Conservation (phyloP, 1,284 basidiomycete species). For the Sporisorium scitamineum region DNA sequence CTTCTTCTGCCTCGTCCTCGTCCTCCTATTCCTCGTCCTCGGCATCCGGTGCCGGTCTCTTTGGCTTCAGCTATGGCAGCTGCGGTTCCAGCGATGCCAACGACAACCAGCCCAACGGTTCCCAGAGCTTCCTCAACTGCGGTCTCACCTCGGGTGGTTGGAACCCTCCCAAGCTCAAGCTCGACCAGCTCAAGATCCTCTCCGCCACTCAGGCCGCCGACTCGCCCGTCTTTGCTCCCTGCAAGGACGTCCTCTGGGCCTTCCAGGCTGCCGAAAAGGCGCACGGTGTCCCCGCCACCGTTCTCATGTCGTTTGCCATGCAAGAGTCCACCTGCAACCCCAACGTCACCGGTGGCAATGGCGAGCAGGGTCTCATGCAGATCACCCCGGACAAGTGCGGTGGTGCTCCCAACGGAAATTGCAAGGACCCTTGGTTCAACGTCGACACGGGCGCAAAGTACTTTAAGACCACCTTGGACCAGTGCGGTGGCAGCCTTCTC, state of each 20-base stretch:
- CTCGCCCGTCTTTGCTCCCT: conserved; percentile 48
- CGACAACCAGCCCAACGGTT: conserved; percentile 53
- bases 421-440: conserved; percentile 55
- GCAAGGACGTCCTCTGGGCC: conserved; percentile 46
- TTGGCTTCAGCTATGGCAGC: conserved; percentile 27
- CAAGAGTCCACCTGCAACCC: conserved; percentile 62
- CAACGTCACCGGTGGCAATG: conserved; percentile 50
- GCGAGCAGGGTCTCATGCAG: conserved; percentile 63
- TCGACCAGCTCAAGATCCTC: conserved; percentile 54
- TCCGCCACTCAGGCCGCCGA: conserved; percentile 34
- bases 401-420: conserved; percentile 50
- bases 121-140: conserved; percentile 59
- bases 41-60: conserved; percentile 34
- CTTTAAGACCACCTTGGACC: conserved; percentile 47
- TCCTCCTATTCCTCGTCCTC: conserved; percentile 23
- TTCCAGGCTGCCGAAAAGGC: conserved; percentile 49
- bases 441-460: conserved; percentile 56
- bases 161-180: conserved; percentile 50
- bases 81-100: conserved; percentile 44
- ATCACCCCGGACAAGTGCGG: conserved; percentile 62
- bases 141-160: conserved; percentile 51
- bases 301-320: conserved; percentile 62
- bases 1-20: conserved; percentile 8
- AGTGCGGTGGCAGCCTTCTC: conserved; percentile 41
- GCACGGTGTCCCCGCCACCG: conserved; percentile 48